Percentiles rank a stretch among this genome's conserved stretches.
These are phyloP conservation scores for Ophiocordyceps sinensis DNA, from an alignment of 2,329 filamentous ascomycete genomes.

Conservation along the genomic window DNA sequence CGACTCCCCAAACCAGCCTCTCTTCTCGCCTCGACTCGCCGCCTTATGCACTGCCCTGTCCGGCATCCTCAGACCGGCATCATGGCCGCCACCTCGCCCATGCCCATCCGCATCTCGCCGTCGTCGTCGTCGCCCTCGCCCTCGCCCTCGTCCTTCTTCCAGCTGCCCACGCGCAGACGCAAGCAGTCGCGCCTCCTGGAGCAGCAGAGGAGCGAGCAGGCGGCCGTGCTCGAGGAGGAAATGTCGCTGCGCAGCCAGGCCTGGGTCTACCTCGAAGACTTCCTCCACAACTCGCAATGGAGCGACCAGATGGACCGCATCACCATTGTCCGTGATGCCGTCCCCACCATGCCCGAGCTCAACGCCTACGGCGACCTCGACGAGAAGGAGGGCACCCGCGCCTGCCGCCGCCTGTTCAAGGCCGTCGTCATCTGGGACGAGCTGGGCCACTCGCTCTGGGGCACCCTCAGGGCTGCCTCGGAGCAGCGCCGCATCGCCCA, in stretches of 20 bases:
- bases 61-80: not conserved
- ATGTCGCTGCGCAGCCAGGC: conserved; percentile 16
- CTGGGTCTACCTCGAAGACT: conserved; percentile 17
- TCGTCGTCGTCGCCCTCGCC: conserved; percentile 1
- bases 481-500: conserved; percentile 5
- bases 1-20: no score
- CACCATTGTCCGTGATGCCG: conserved; percentile 16
- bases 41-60: not conserved
- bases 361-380: conserved; percentile 16
- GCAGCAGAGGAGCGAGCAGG: conserved; percentile 6
- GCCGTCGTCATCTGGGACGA: conserved; percentile 24
- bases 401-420: conserved; percentile 22
- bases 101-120: conserved; percentile 1
- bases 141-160: conserved; percentile 7
- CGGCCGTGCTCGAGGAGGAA: conserved; percentile 14
- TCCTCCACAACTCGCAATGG: conserved; percentile 15
- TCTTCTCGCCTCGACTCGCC: not conserved
- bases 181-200: conserved; percentile 8
- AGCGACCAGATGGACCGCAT: conserved; percentile 17
- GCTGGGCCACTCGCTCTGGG: conserved; percentile 20
- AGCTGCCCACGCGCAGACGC: conserved; percentile 9
- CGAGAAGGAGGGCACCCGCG: conserved; percentile 19
- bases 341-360: conserved; percentile 20
- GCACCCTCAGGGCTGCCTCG: conserved; percentile 8
- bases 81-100: not conserved